A percentile compares a stretch with the other conserved stretches of the same genome.
Conservation (phyloP, 306 rosid genomes). For the Aeschynomene evenia region DNA sequence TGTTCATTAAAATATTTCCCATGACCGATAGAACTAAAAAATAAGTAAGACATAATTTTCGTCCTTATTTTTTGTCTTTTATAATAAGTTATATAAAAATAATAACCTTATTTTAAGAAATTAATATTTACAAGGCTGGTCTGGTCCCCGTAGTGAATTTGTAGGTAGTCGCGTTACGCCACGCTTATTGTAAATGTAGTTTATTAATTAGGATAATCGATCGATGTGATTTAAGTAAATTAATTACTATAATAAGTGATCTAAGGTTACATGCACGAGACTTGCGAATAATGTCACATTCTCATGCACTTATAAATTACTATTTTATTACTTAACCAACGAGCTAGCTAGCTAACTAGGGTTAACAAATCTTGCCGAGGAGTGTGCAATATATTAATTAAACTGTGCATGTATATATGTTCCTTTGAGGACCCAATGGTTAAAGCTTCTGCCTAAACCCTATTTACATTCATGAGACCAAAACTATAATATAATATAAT, state of each 20-base stretch:
- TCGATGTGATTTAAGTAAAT: conserved; percentile 27
- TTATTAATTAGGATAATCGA: too few species aligned
- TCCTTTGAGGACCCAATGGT: neutral
- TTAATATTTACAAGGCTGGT: neutral
- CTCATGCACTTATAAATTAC: conserved; percentile 24
- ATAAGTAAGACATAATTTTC: too few species aligned
- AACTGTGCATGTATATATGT: conserved; percentile 38
- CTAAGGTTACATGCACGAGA: conserved; percentile 55
- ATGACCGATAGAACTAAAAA: too few species aligned
- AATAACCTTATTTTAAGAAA: neutral
- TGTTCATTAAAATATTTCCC: too few species aligned
- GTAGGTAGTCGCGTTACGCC: conserved; percentile 33
- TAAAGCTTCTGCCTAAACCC: neutral
- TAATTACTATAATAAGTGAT: conserved; percentile 10
- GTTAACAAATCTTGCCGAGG: conserved; percentile 36
- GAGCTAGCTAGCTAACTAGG: too few species aligned
- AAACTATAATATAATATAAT: neutral
- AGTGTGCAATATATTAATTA: too few species aligned
- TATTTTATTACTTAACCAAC: conserved; percentile 35
- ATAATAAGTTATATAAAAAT: too few species aligned
- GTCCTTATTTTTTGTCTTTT: too few species aligned
- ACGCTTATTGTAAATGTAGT: conserved; percentile 6
- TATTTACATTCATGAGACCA: neutral
- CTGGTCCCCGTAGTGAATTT: conserved; percentile 30
- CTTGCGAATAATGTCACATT: conserved; percentile 55